These are phyloP conservation scores for Cornus kousa DNA, from an alignment of 148 eudicot genomes.

Conservation along the genomic window DNA sequence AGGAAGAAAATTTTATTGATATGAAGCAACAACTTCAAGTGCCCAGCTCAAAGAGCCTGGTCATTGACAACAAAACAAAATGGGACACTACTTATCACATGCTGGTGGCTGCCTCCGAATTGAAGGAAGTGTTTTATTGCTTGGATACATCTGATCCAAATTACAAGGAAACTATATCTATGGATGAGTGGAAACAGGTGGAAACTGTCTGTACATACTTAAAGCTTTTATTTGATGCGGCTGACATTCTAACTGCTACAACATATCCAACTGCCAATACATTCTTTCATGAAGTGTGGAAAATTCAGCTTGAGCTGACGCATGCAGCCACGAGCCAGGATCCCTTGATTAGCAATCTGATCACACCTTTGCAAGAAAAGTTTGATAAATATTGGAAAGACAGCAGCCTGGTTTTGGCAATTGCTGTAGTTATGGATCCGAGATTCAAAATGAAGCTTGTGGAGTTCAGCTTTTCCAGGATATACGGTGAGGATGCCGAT, in stretches of 20 bases:
- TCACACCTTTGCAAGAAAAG: constrained; percentile 50
- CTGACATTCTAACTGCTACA: constrained; percentile 38
- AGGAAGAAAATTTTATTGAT: constrained; percentile 43
- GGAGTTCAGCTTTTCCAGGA: constrained; percentile 49
- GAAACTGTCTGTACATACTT: constrained; percentile 59
- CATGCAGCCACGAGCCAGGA: constrained; percentile 47
- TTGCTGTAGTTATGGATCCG: constrained; percentile 87
- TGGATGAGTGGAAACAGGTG: constrained; percentile 72
- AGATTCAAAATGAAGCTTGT: constrained; percentile 69
- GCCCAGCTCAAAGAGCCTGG: constrained; percentile 53
- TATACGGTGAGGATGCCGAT: constrained; percentile 51
- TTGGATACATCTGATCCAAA: constrained; percentile 59
- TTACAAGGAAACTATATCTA: constrained; percentile 36
- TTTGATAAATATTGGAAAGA: constrained; percentile 69
- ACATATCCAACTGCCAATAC: constrained; percentile 51
- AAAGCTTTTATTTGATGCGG: constrained; percentile 58
- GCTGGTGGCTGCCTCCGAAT: constrained; percentile 68
- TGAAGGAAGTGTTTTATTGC: constrained; percentile 67
- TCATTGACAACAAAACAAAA: constrained; percentile 52
- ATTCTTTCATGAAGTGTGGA: constrained; percentile 63
- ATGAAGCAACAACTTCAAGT: constrained; percentile 59
- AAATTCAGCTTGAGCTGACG: constrained; percentile 51
- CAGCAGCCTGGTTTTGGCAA: constrained; percentile 48
- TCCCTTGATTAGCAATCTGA: constrained; percentile 41
- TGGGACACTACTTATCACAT: constrained; percentile 88